Evolutionary conservation across 148 eudicot genomes (phyloP), one percentile per base, ranked within the genome.

Genomic region (Camellia japonica): DNA sequence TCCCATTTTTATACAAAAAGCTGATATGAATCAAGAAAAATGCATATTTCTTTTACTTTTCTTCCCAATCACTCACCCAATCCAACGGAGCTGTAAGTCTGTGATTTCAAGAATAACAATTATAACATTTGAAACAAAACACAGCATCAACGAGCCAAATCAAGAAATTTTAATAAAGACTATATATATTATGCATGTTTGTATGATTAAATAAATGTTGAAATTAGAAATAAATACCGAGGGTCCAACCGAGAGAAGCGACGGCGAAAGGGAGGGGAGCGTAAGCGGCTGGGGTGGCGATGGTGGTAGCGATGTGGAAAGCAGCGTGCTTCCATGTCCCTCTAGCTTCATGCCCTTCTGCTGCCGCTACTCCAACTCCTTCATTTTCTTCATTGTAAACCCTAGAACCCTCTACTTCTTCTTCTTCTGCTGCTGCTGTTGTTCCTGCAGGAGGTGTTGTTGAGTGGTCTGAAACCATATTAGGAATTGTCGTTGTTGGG

Each of bases 211-310:
- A 30, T 30, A 30, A 30, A 30, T 30, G 38, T 30, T 30, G 14
- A 20, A 2, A 10, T n/a, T 62, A 51, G 38, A 51, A 61, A 38
- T 46, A 41, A 66, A 30, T 87, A 87, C 89, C 89, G 15, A 87
- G 80, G 59, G 83, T 75, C 89, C 89, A 87, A 61, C 87, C 89
- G 60, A 87, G 89, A 74, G 89, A 87, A 49, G 89, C 84, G 18
- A 87, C 79, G 73, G 89, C 89, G 42, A 84, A 87, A 42, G 89
- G 89, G 20, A 87, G 87, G 18, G 89, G 87, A 63, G 89, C 89
- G 41, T 87, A 87, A 5, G 89, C 87, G 38, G 89, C 89, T 2
- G 89, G 89, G 52, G 89, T 87, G 67, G 89, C 89, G 75, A 87
- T 87, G 51, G 87, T 87, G 81, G 87, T 87, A 43, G 89, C 89